A percentile compares a stretch with the other conserved stretches of the same genome.
Evolutionary conservation across 768 basidiomycete genomes (phyloP).

Genomic region (Lactarius pseudohatsudake): DNA sequence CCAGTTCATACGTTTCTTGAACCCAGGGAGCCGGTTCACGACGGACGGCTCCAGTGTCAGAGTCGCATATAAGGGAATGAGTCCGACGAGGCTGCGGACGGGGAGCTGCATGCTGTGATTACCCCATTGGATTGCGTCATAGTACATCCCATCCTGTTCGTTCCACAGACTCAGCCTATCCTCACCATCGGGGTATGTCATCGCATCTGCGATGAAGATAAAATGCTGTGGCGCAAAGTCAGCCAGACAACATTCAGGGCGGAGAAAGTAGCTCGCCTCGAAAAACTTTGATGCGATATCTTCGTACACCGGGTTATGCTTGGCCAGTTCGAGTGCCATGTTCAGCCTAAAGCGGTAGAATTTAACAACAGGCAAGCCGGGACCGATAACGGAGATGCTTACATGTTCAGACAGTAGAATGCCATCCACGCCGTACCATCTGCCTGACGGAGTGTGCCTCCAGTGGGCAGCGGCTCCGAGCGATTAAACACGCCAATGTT

Average conservation of each 20-base stretch:
- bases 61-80: constrained; percentile 95
- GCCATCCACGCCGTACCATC: constrained; percentile 99
- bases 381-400: constrained; percentile 31
- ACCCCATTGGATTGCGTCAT: constrained; percentile 92
- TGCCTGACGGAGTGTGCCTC: constrained; percentile 90
- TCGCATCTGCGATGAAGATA: constrained; percentile 97
- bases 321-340: constrained; percentile 95
- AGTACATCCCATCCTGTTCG: constrained; percentile 97
- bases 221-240: constrained; percentile 69
- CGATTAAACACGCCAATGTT: constrained; percentile 99
- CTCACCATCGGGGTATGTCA: constrained; percentile 87
- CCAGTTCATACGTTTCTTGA: constrained; percentile 99
- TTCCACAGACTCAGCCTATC: constrained; percentile 88
- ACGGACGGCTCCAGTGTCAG: constrained; percentile 88
- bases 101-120: constrained; percentile 87
- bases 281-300: constrained; percentile 99
- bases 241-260: background rate
- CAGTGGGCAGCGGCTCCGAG: constrained; percentile 94
- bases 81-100: constrained; percentile 91
- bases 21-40: constrained; percentile 91
- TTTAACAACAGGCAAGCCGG: constrained; percentile 14
- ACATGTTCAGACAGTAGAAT: constrained; percentile 98
- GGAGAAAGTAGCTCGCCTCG: constrained; percentile 49
- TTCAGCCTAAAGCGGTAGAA: constrained; percentile 62
- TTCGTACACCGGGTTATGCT: constrained; percentile 96